Evolutionary conservation across 2,329 filamentous ascomycete species (phyloP).

Genomic region (Cercospora brassicicola): DNA sequence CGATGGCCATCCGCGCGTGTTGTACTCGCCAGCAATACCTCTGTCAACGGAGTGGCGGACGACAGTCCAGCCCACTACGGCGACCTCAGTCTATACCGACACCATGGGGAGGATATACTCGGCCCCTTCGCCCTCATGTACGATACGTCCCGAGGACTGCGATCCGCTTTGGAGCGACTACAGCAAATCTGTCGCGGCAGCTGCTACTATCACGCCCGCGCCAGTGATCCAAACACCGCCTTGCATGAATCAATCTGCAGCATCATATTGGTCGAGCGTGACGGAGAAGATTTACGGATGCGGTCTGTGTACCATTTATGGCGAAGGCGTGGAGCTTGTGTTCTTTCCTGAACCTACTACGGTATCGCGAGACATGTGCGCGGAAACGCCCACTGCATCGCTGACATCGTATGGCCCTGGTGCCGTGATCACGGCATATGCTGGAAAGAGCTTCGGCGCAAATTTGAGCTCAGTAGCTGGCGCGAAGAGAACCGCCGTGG

Average conservation of each 20-base stretch:
- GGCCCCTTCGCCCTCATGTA: conserved; percentile 29
- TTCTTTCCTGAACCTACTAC: conserved; percentile 33
- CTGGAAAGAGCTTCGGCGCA: conserved; percentile 26
- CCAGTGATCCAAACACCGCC: conserved; percentile 29
- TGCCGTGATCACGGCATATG: conserved; percentile 31
- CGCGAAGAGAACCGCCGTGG: conserved; percentile 21
- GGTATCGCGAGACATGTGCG: conserved; percentile 33
- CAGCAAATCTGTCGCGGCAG: conserved; percentile 23
- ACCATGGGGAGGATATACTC: conserved; percentile 22
- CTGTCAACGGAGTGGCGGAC: conserved; percentile 25
- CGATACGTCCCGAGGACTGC: conserved; percentile 33
- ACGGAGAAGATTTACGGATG: conserved; percentile 30
- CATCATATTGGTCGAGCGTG: conserved; percentile 13
- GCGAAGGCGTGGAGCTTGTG: conserved; percentile 34
- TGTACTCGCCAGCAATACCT: conserved; percentile 29
- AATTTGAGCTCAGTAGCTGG: neutral
- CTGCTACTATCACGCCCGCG: conserved; percentile 21
- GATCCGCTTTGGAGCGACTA: conserved; percentile 35
- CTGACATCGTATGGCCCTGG: conserved; percentile 30
- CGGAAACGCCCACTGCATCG: conserved; percentile 30
- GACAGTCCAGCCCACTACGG: conserved; percentile 13
- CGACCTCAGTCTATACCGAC: conserved; percentile 13
- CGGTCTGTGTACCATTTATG: conserved; percentile 37
- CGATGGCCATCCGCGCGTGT: conserved; percentile 35
- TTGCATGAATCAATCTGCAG: conserved; percentile 28